A percentile compares a stretch with the other conserved stretches of the same genome.
phyloP scores from a whole-genome alignment of 2,329 filamentous ascomycete genomes.

The Fusarium buxicola region DNA sequence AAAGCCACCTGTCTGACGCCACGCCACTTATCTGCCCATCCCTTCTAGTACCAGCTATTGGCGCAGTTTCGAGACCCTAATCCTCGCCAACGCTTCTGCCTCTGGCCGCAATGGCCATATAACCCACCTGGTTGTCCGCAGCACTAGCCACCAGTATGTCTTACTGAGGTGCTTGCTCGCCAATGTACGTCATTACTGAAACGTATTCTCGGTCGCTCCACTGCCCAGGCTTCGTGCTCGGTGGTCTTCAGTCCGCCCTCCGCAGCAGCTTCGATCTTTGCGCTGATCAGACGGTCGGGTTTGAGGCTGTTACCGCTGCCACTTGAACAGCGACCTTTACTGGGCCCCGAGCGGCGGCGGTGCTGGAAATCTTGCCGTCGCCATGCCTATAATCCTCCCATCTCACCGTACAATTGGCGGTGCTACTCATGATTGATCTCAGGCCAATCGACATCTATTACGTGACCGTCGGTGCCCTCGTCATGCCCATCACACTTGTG shows the following conservation, averaged over 20 bases:
- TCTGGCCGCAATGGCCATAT: constrained; percentile 50
- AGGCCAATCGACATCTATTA: constrained; percentile 60
- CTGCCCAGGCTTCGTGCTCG: constrained; percentile 71
- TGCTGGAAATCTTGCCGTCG: constrained; percentile 68
- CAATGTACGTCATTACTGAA: background rate
- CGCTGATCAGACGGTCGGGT: constrained; percentile 69
- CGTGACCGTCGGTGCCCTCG: constrained; percentile 49
- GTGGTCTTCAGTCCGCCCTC: constrained; percentile 66
- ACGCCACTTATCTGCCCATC: constrained; percentile 11
- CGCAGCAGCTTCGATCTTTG: constrained; percentile 66
- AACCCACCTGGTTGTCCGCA: constrained; percentile 62
- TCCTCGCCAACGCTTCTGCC: constrained; percentile 48
- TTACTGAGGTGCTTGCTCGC: background rate
- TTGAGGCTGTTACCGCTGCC: constrained; percentile 66
- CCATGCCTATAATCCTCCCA: constrained; percentile 66
- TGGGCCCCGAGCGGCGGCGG: constrained; percentile 73
- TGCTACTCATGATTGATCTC: constrained; percentile 57
- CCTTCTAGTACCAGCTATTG: constrained; percentile 1
- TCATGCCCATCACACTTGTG: constrained; percentile 59
- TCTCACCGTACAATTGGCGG: constrained; percentile 55
- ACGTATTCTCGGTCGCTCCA: constrained; percentile 62
- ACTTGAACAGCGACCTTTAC: constrained; percentile 69
- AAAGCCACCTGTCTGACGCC: background rate
- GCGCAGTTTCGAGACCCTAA: constrained; percentile 14
- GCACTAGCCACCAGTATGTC: constrained; percentile 65